Evolutionary conservation across 1,284 basidiomycete genomes (phyloP).

Genomic region (Cryptococcus wingfieldii): DNA sequence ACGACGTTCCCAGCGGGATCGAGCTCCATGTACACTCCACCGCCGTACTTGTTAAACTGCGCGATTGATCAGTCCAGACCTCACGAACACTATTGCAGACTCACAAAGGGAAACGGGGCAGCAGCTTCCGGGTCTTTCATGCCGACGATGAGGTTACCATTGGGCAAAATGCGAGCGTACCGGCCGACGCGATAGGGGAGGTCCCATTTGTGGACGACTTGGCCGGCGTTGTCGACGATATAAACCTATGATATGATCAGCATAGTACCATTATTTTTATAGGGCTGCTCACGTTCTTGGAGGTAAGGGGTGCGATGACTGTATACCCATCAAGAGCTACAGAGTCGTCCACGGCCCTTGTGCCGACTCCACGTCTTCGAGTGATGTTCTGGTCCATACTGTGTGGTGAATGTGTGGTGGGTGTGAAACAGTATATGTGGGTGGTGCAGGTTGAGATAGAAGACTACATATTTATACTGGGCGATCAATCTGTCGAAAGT

Average conservation of each 20-base stretch:
- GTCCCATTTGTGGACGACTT: conserved; percentile 16
- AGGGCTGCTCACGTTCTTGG: conserved; percentile 11
- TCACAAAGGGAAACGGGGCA: conserved; percentile 20
- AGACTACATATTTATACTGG: background rate
- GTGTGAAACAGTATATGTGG: too few species aligned
- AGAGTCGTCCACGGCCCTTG: conserved; percentile 14
- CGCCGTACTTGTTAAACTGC: conserved; percentile 25
- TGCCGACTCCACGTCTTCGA: conserved; percentile 16
- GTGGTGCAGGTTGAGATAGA: background rate
- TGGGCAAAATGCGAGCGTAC: conserved; percentile 16
- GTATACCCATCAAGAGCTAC: conserved; percentile 17
- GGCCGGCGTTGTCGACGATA: conserved; percentile 17
- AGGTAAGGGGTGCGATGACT: conserved; percentile 18
- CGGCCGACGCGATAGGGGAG: conserved; percentile 19
- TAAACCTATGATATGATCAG: conserved; percentile 8
- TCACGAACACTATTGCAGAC: background rate
- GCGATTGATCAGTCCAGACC: background rate
- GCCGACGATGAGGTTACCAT: conserved; percentile 18
- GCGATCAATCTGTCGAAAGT: background rate
- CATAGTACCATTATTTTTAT: background rate
- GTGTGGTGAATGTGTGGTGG: background rate
- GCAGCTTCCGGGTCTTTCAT: conserved; percentile 22
- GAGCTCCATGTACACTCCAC: conserved; percentile 19
- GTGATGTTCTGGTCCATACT: conserved; percentile 22
- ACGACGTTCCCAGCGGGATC: conserved; percentile 13